Evolutionary conservation across 768 basidiomycete genomes (phyloP).

Genomic region (Mycena alexandri): DNA sequence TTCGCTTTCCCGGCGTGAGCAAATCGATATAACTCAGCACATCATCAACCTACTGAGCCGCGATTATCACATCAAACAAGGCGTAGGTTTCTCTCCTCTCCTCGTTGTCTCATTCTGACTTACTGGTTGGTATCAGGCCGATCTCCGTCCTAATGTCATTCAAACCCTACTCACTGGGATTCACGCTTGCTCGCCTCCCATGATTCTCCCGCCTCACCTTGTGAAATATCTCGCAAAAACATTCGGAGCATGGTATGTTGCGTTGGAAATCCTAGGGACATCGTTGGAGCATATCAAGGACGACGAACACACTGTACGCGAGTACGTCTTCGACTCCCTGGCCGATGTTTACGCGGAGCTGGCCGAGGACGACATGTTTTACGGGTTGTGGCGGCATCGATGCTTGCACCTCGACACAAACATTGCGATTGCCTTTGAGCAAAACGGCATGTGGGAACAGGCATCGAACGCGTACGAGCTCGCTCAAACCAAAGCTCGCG

Average conservation of each 20-base stretch:
- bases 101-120: no score
- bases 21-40: conserved; percentile 88
- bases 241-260: conserved; percentile 95
- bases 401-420: conserved; percentile 93
- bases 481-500: conserved; percentile 88
- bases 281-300: conserved; percentile 86
- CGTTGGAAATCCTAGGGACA: conserved; percentile 85
- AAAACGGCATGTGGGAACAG: conserved; percentile 97
- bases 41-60: conserved; percentile 92
- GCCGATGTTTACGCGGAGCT: conserved; percentile 97
- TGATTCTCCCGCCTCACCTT: conserved; percentile 93
- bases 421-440: conserved; percentile 88
- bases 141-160: conserved; percentile 91
- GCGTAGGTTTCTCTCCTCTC: no score
- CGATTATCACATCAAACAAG: conserved; percentile 93
- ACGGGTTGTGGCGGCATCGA: conserved; percentile 94
- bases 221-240: conserved; percentile 97
- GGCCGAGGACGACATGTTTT: conserved; percentile 96
- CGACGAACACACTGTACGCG: conserved; percentile 83
- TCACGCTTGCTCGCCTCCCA: conserved; percentile 86
- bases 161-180: conserved; percentile 90
- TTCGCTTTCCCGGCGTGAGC: conserved; percentile 87
- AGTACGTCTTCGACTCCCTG: conserved; percentile 89
- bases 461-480: conserved; percentile 90
- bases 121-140: conserved; percentile 47